These are phyloP conservation scores for Ogataea zsoltii DNA, from an alignment of 805 yeast species.

Conservation along the genomic window DNA sequence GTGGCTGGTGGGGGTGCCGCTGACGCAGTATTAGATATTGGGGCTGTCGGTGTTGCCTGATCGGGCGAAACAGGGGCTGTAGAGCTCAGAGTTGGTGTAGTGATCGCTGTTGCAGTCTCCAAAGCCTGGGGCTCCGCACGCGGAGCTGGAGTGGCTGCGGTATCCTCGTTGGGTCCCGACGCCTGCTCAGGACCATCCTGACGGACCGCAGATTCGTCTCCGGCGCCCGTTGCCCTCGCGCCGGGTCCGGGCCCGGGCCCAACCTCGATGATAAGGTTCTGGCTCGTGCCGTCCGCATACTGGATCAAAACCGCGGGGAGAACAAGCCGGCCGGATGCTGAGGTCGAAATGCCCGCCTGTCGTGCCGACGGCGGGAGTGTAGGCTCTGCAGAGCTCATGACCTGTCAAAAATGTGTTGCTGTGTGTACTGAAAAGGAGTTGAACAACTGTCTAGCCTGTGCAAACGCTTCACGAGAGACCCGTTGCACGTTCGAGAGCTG, in stretches of 20 bases:
- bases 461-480: not conserved
- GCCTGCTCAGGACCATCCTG: too few species aligned
- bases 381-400: constrained; percentile 9
- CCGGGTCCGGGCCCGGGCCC: constrained; percentile 22
- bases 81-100: not conserved
- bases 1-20: not conserved
- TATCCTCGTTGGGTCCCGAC: too few species aligned
- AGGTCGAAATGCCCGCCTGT: constrained; percentile 7
- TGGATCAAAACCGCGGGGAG: constrained; percentile 34
- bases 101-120: not conserved
- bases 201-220: too few species aligned
- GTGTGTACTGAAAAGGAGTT: not conserved
- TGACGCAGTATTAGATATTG: not conserved
- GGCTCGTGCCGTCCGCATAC: constrained; percentile 33
- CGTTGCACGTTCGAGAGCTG: too few species aligned
- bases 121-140: too few species aligned
- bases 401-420: not conserved
- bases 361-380: not conserved
- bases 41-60: not conserved
- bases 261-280: constrained; percentile 33
- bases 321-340: constrained; percentile 25
- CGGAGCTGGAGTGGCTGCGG: too few species aligned
- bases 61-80: not conserved
- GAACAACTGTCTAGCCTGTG: not conserved
- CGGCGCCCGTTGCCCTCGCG: too few species aligned